phyloP scores from a whole-genome alignment of 805 yeast species.

The Saccharomyces paradoxus region DNA sequence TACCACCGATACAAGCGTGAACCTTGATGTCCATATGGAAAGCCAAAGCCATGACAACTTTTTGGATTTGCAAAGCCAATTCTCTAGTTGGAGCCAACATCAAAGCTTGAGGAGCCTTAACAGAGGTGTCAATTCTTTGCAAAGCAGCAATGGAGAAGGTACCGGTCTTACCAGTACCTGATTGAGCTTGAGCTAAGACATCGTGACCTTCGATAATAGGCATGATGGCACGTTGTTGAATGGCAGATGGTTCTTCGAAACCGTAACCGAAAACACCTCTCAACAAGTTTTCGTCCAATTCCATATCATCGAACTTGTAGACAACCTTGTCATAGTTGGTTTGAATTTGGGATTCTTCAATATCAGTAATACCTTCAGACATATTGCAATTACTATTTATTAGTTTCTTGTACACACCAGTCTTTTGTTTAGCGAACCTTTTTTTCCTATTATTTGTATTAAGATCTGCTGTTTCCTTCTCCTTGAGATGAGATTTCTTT shows the following conservation, averaged over 20 bases:
- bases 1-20: conserved; percentile 96
- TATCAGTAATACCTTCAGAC: conserved; percentile 59
- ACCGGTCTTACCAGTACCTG: conserved; percentile 98
- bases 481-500: conserved; percentile 2
- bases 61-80: conserved; percentile 87
- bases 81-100: conserved; percentile 94
- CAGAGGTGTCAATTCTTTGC: conserved; percentile 60
- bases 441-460: background rate
- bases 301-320: conserved; percentile 62
- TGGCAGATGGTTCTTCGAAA: conserved; percentile 89
- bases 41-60: conserved; percentile 80
- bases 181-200: conserved; percentile 93
- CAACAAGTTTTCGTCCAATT: conserved; percentile 52
- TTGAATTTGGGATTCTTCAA: conserved; percentile 72
- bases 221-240: conserved; percentile 89
- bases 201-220: conserved; percentile 90
- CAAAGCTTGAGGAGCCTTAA: conserved; percentile 75
- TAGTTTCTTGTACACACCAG: background rate
- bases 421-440: background rate
- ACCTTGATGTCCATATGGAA: conserved; percentile 77
- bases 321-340: conserved; percentile 89
- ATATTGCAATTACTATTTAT: conserved; percentile 5
- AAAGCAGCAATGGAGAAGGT: conserved; percentile 79
- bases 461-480: background rate
- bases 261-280: conserved; percentile 75